Evolutionary conservation across 768 basidiomycete species (phyloP).

Genomic region (Arthromyces matolae): DNA sequence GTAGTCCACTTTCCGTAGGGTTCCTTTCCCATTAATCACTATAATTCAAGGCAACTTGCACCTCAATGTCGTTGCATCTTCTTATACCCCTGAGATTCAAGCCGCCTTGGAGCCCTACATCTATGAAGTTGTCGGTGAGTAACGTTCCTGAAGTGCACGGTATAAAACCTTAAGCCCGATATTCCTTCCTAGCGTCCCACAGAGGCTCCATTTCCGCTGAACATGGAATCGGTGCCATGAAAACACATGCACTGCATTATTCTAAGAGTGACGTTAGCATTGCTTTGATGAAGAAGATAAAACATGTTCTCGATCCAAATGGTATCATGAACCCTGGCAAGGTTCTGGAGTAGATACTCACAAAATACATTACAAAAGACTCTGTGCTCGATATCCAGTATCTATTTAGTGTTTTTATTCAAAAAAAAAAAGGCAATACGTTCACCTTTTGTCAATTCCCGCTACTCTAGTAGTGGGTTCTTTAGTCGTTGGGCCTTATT

Average conservation of each 20-base stretch:
- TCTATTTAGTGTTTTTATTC: too few species aligned
- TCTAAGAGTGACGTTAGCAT: slow-evolving; percentile 80
- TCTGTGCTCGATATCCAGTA: too few species aligned
- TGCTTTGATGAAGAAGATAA: slow-evolving; percentile 87
- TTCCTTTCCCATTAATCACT: neutral
- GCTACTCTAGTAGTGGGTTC: too few species aligned
- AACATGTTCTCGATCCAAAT: slow-evolving; percentile 81
- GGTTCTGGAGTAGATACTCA: slow-evolving; percentile 50
- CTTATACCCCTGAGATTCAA: slow-evolving; percentile 81
- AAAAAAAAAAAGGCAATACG: too few species aligned
- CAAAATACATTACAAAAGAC: neutral
- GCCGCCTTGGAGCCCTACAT: slow-evolving; percentile 91
- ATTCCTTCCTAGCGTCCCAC: slow-evolving; percentile 51
- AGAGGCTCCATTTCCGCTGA: slow-evolving; percentile 95
- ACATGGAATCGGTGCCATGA: slow-evolving; percentile 96
- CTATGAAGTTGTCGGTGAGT: slow-evolving; percentile 84
- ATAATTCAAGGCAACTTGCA: slow-evolving; percentile 77
- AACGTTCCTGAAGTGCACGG: neutral
- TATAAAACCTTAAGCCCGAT: neutral
- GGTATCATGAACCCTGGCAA: slow-evolving; percentile 94
- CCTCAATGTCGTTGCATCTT: slow-evolving; percentile 81
- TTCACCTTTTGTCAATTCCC: too few species aligned
- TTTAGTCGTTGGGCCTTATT: too few species aligned
- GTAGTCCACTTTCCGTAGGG: slow-evolving; percentile 20
- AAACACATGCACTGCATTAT: slow-evolving; percentile 84